Evolutionary conservation across 345 rosid species (phyloP), one percentile per base, ranked within the genome.

Genomic region (Rhodomyrtus tomentosa): DNA sequence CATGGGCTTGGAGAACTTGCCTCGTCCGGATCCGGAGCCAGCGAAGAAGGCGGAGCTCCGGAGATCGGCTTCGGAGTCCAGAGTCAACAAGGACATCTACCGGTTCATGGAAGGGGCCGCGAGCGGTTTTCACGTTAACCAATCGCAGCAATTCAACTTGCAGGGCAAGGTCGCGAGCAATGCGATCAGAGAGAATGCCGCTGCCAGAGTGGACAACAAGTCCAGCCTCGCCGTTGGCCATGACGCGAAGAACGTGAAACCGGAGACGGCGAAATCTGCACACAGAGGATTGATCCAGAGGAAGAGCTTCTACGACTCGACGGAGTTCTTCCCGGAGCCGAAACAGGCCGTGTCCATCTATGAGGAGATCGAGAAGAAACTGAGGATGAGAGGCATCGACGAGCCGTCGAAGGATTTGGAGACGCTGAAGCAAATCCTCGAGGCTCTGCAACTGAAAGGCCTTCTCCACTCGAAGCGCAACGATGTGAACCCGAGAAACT

Each of bases 61-160:
- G 90, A 93, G 99, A 95, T 97, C 96, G 58, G 98, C 98, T 11
- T 97, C 99, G 14, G 99, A 97, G 89, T 96, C 99, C 5, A 90
- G 98, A 82, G 93, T 91, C 85, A 84, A 85, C 86, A 92, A 90
- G 85, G 98, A 95, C 82, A 84, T 89, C 36, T 84, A 85, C 62
- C 94, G 88, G 84, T 92, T 89, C 86, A 87, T 92, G 6, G 93
- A 94, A 86, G 87, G 91, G 3, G 98, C 92, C 80, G 89, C 86
- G 82, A 84, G 85, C 87, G 89, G 87, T 92, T 90, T 91, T 52
- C 94, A 89, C 84, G 56, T 82, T 55, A 89, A 89, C 86, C 90
- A 88, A 56, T 36, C 86, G 5, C 91, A 87, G 82, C 89, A 86
- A 55, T 68, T 55, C 49, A 86, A 88, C 83, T 82, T 59, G 13